Percentiles rank a stretch among this genome's conserved stretches.
Conservation (phyloP, 2,329 filamentous ascomycete species). For the Fusarium foetens region DNA sequence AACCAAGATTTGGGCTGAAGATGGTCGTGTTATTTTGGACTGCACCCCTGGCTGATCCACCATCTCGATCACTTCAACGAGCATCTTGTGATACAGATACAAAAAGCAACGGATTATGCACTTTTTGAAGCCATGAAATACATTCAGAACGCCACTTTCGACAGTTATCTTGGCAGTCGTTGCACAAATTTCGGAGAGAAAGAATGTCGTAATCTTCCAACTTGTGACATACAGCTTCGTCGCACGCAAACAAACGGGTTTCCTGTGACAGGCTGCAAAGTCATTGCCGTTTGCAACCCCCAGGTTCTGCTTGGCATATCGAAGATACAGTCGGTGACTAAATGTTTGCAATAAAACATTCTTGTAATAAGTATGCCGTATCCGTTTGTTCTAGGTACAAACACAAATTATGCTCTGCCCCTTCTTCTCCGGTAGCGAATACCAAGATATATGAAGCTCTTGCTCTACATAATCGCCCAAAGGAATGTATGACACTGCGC, state of each 20-base stretch:
- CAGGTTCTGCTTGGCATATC: not conserved
- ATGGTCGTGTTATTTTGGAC: conserved; percentile 1
- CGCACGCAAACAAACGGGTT: not conserved
- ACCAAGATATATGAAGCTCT: not conserved
- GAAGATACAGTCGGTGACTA: not conserved
- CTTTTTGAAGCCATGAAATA: not conserved
- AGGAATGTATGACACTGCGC: not conserved
- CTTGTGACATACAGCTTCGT: not conserved
- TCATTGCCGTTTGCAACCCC: not conserved
- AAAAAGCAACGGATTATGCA: not conserved
- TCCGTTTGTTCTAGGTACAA: not conserved
- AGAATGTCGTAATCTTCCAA: not conserved
- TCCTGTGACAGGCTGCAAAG: not conserved
- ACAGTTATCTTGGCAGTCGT: not conserved
- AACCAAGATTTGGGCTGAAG: accelerated
- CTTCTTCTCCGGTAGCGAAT: not conserved
- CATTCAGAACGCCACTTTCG: not conserved
- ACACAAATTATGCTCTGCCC: not conserved
- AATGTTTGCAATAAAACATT: not conserved
- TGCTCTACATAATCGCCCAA: not conserved
- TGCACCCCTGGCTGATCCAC: not conserved
- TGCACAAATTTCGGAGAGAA: not conserved
- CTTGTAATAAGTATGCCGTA: not conserved
- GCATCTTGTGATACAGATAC: not conserved
- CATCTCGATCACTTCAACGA: conserved; percentile 18